Percentiles rank a stretch among this genome's conserved stretches.
Conservation (phyloP, 345 rosid species). For the Lepidium sativum region DNA sequence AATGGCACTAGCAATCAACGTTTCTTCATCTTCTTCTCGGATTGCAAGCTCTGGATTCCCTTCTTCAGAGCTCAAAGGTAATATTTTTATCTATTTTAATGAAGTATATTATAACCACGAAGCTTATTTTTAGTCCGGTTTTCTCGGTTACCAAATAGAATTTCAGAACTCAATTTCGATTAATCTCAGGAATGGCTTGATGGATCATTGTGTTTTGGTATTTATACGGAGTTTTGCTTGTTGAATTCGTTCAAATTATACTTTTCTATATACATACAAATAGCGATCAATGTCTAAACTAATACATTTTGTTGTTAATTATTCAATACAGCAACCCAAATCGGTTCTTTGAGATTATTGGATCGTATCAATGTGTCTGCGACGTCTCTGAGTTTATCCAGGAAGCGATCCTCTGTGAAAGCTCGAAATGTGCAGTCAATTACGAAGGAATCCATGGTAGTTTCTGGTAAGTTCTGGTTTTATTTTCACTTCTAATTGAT, state of each 20-base stretch:
- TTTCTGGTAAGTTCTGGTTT: slow-evolving; percentile 43
- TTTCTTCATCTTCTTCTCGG: slow-evolving; percentile 34
- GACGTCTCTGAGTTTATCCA: slow-evolving; percentile 30
- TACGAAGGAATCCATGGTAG: slow-evolving; percentile 24
- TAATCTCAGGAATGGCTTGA: not conserved
- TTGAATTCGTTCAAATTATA: not conserved
- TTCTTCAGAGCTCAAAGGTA: slow-evolving; percentile 42
- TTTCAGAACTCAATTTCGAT: not conserved
- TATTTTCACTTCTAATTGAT: not conserved
- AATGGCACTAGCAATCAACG: slow-evolving; percentile 48
- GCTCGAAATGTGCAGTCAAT: slow-evolving; percentile 55
- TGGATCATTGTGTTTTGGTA: not conserved
- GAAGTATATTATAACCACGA: not conserved
- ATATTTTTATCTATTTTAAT: too few species aligned
- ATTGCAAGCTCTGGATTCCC: slow-evolving; percentile 28
- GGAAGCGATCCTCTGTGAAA: slow-evolving; percentile 35
- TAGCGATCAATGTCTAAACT: not conserved
- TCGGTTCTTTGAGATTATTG: slow-evolving; percentile 41
- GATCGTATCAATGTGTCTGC: slow-evolving; percentile 35
- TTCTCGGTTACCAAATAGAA: not conserved
- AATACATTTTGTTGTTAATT: not conserved
- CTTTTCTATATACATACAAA: not conserved
- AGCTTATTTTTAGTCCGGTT: not conserved
- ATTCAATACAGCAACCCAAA: slow-evolving; percentile 33
- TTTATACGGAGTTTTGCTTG: not conserved